These are phyloP conservation scores for Diutina mesorugosa DNA, from an alignment of 1,139 yeast genomes.

Conservation along the genomic window DNA sequence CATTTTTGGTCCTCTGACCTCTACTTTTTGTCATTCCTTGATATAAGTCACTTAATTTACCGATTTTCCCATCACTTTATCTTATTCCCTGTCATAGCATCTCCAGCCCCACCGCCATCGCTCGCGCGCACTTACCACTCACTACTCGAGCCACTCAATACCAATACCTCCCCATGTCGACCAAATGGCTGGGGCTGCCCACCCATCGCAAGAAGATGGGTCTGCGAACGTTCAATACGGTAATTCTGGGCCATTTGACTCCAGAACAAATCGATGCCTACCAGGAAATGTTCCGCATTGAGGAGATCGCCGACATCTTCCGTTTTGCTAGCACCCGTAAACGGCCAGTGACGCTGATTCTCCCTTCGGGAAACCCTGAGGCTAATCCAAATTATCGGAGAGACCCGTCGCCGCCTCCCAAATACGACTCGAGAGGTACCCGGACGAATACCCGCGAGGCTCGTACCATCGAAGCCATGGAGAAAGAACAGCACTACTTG, in stretches of 20 bases:
- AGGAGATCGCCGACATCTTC: constrained; percentile 46
- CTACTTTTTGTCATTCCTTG: too few relatives aligned
- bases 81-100: too few relatives aligned
- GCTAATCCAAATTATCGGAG: constrained; percentile 21
- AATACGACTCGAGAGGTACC: constrained; percentile 70
- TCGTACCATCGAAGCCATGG: constrained; percentile 47
- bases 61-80: too few relatives aligned
- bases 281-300: constrained; percentile 61
- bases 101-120: neutral
- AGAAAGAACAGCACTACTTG: constrained; percentile 66
- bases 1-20: neutral
- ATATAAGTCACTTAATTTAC: too few relatives aligned
- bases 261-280: constrained; percentile 81
- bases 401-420: constrained; percentile 91
- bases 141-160: neutral
- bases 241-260: constrained; percentile 44
- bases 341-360: constrained; percentile 23
- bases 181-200: constrained; percentile 34
- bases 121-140: neutral
- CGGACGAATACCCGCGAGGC: constrained; percentile 76
- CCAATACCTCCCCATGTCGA: constrained; percentile 5
- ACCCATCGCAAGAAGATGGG: constrained; percentile 19
- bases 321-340: constrained; percentile 40
- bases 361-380: constrained; percentile 20
- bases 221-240: constrained; percentile 23